Base-by-base conservation (phyloP, 257 asterid species). In the Lavandula angustifolia region DNA sequence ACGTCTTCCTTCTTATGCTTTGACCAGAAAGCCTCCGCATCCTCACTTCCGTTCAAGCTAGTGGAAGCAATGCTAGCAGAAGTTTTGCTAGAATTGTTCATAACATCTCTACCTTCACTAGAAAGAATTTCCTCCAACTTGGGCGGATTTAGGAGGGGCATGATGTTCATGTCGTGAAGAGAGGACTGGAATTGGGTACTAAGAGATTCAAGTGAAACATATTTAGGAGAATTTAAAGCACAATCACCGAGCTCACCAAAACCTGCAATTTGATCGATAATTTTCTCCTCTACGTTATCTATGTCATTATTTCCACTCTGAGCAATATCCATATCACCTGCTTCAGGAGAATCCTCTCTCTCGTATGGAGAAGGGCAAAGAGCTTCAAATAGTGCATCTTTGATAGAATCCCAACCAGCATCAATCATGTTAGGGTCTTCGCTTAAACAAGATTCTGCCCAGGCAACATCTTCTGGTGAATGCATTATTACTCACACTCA, bases 391-490 rank as follows among this genome's bases (percentile, higher is more conserved):
- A 78, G 71, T 6, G 90, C 82, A 3, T 69, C 72, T 59, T 61
- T 70, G 18, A 76, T 71, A 48, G 83, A 73, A 67, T 70, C 40
- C 88, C 88, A 85, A 70, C 70, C 79, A 9, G 32, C 51, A 18
- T 71, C 80, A 8, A 68, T 70, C 59, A 62, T 17, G 56, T 76
- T 79, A 1, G 78, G 78, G 63, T 85, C 95, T 66, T 68, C 67
- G 67, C 55, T 74, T 60, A 90, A 74, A 69, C 94, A 87, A 58
- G 95, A 90, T 62, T 80, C 85, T 1, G 76, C 97, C 95, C 97
- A 90, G 22, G 83, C 88, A 55, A 79, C 37, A 76, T 90, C 97
- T 76, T 89, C 87, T 2, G 77, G 79, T 33, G 82, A 69, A 63
- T 37, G 61, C 56, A 53, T 77, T 63, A 34, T 22, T 77, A 52